Evolutionary conservation across 2,329 filamentous ascomycete species (phyloP).

Genomic region (Tolypocladium tropicale): DNA sequence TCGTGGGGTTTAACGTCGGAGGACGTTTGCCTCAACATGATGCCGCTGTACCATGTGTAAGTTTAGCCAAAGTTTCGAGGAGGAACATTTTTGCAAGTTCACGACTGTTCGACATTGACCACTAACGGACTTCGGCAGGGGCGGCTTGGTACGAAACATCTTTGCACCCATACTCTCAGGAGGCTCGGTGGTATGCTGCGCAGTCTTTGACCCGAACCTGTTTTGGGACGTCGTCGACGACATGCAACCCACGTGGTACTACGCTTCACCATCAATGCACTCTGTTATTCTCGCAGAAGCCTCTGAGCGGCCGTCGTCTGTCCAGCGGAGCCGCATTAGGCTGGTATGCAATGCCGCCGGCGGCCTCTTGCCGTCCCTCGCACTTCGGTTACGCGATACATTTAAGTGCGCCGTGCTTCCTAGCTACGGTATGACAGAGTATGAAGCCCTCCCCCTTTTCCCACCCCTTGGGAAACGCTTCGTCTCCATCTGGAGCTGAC

Average conservation of each 20-base stretch:
- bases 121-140: constrained; percentile 18
- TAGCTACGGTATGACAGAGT: constrained; percentile 50
- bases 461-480: not conserved
- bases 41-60: constrained; percentile 47
- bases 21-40: constrained; percentile 48
- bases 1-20: constrained; percentile 37
- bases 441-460: constrained; percentile 6
- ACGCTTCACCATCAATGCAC: constrained; percentile 48
- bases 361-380: constrained; percentile 39
- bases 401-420: constrained; percentile 43
- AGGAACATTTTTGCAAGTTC: not conserved
- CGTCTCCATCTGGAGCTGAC: not conserved
- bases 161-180: constrained; percentile 44
- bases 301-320: constrained; percentile 24
- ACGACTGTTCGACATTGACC: not conserved
- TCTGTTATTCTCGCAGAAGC: constrained; percentile 40
- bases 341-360: constrained; percentile 47
- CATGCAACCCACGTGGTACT: constrained; percentile 43
- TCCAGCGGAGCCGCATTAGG: constrained; percentile 32
- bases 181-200: constrained; percentile 42
- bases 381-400: constrained; percentile 34
- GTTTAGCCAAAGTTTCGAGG: constrained; percentile 10
- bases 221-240: constrained; percentile 45
- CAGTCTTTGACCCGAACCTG: constrained; percentile 41
- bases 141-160: constrained; percentile 43